Percentiles rank a stretch among this genome's conserved stretches.
These are phyloP conservation scores for Hortiboletus rubellus DNA, from an alignment of 1,284 basidiomycete genomes.

Conservation along the genomic window DNA sequence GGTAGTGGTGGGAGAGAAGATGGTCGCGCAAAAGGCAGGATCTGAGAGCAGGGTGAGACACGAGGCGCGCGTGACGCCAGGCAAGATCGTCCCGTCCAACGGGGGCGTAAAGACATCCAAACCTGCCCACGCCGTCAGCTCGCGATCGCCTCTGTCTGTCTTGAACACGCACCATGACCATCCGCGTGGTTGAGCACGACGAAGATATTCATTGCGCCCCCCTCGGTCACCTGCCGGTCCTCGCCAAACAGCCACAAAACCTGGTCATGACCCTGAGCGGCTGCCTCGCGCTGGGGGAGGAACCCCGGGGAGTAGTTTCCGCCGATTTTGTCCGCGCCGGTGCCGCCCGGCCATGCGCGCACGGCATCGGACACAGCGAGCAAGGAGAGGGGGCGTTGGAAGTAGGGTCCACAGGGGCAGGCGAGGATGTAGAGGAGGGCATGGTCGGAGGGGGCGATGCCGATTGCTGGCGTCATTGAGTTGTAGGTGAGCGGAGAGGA, in stretches of 20 bases:
- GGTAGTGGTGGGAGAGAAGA: slow-evolving; percentile 2
- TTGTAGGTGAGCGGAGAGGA: neutral
- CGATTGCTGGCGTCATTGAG: slow-evolving; percentile 47
- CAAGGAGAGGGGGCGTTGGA: slow-evolving; percentile 68
- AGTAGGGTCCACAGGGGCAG: slow-evolving; percentile 72
- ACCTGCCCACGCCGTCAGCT: slow-evolving; percentile 28
- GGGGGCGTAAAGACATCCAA: slow-evolving; percentile 72
- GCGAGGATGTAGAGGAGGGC: slow-evolving; percentile 73
- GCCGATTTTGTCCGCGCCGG: slow-evolving; percentile 65
- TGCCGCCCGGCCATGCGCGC: slow-evolving; percentile 83
- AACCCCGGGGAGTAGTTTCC: slow-evolving; percentile 74
- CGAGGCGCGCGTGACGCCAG: slow-evolving; percentile 75
- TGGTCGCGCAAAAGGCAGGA: slow-evolving; percentile 9
- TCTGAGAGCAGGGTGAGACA: slow-evolving; percentile 59
- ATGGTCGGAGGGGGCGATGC: slow-evolving; percentile 66
- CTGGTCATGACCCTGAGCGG: slow-evolving; percentile 69
- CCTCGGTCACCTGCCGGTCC: slow-evolving; percentile 41
- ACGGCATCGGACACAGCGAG: slow-evolving; percentile 69
- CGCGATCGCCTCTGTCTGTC: neutral
- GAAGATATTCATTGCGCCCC: slow-evolving; percentile 68
- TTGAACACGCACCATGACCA: slow-evolving; percentile 37
- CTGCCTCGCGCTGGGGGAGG: slow-evolving; percentile 61
- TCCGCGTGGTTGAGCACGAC: slow-evolving; percentile 49
- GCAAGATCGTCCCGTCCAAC: slow-evolving; percentile 73
- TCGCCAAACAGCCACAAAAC: slow-evolving; percentile 54